Evolutionary conservation across 805 yeast species (phyloP).

Genomic region (Candida verbasci): DNA sequence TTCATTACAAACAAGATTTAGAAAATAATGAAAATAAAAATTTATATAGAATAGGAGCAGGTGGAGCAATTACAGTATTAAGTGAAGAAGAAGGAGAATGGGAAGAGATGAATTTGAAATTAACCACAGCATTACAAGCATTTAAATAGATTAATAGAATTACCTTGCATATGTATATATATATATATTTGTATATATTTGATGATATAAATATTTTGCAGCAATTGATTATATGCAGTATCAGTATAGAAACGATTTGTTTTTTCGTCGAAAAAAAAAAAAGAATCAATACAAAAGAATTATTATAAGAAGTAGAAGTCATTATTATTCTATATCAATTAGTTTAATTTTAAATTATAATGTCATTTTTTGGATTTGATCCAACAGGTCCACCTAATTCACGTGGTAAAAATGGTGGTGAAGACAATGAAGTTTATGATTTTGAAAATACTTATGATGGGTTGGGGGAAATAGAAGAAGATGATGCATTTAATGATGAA

Average conservation of each 20-base stretch:
- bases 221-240: too few relatives aligned
- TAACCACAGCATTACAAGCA: slow-evolving; percentile 75
- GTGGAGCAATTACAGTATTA: slow-evolving; percentile 93
- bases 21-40: slow-evolving; percentile 17
- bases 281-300: background rate
- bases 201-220: too few relatives aligned
- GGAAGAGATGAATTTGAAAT: slow-evolving; percentile 83
- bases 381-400: slow-evolving; percentile 43
- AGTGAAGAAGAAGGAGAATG: slow-evolving; percentile 83
- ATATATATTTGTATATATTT: too few relatives aligned
- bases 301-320: background rate
- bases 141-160: slow-evolving; percentile 42
- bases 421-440: slow-evolving; percentile 46
- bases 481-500: slow-evolving; percentile 76
- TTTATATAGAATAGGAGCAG: slow-evolving; percentile 90
- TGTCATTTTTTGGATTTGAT: slow-evolving; percentile 70
- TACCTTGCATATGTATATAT: too few relatives aligned
- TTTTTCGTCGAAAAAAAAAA: slow-evolving; percentile 3
- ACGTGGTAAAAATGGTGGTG: slow-evolving; percentile 14
- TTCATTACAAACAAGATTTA: slow-evolving; percentile 53
- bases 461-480: slow-evolving; percentile 66
- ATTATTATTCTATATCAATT: background rate
- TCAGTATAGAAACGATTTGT: too few relatives aligned
- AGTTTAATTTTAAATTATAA: too few relatives aligned
- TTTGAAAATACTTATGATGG: slow-evolving; percentile 85